Evolutionary conservation across 2,329 filamentous ascomycete genomes (phyloP).

Genomic region (Fonsecaea multimorphosa): DNA sequence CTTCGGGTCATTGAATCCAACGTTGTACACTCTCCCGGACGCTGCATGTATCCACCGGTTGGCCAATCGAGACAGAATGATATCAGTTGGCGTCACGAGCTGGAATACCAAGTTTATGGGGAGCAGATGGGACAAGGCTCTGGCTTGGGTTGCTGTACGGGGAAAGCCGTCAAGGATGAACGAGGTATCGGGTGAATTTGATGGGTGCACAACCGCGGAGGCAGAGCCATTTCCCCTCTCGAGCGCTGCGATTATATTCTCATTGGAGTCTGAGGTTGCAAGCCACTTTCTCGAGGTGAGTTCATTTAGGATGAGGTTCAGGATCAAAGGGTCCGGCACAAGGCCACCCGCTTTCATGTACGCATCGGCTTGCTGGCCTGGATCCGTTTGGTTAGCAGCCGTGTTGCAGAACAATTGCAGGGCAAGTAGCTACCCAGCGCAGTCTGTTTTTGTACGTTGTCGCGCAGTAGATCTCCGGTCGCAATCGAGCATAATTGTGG

Average conservation of each 20-base stretch:
- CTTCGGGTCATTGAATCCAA: conserved; percentile 84
- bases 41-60: conserved; percentile 93
- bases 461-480: conserved; percentile 87
- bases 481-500: conserved; percentile 89
- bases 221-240: conserved; percentile 53
- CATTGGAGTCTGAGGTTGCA: conserved; percentile 46
- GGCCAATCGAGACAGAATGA: conserved; percentile 87
- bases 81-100: conserved; percentile 80
- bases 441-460: conserved; percentile 89
- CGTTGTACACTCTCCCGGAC: conserved; percentile 93
- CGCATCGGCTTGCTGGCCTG: conserved; percentile 87
- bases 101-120: conserved; percentile 96
- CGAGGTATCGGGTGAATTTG: conserved; percentile 77
- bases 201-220: conserved; percentile 39
- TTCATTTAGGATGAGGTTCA: conserved; percentile 90
- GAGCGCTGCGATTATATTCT: conserved; percentile 44
- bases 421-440: conserved; percentile 69
- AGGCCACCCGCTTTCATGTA: conserved; percentile 87
- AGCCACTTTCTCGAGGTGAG: conserved; percentile 87
- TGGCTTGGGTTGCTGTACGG: conserved; percentile 80
- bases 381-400: conserved; percentile 35
- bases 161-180: conserved; percentile 98
- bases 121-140: conserved; percentile 76
- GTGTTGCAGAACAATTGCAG: neutral
- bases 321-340: conserved; percentile 90